Evolutionary conservation across 2,329 filamentous ascomycete genomes (phyloP), one percentile per base, ranked within the genome.

Genomic region (Eurotiales sp.): DNA sequence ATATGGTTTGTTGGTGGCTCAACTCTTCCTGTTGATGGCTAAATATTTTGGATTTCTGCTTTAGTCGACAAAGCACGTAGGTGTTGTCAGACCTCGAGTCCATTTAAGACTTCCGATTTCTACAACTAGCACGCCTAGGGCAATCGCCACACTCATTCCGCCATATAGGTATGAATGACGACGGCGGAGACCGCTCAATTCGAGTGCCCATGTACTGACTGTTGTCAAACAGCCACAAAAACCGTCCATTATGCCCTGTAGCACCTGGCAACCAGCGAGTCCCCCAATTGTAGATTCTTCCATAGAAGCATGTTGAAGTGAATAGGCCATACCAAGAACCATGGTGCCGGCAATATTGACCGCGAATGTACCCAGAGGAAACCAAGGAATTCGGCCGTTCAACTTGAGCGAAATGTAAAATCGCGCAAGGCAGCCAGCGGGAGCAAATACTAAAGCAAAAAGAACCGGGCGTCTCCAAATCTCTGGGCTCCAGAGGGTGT

Each of bases 351-450:
- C 78, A 8, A 66, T 59, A 1, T 73, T 66, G n/a, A 58, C 52
- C 0, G 81, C 74, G 61, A 88, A 90, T 0, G 88, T 90, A 5
- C 91, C 92, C 14, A 86, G 66, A 4, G 95, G 75, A 62, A 96
- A 96, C 23, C 87, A 89, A 0, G 74, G 71, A 61, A 96, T 96
- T 0, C 92, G 96, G 3, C 92, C 92, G 0, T 96, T 68, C 0
- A 91, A 91, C 58, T 96, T 96, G 0, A 78, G 72, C 0, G 82
- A 68, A 0, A 83, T 59, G 17, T 81, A 75, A 11, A 29, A 29
- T 11, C 25, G 25, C 11, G 25, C 25, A 29, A 29, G 25, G 25
- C 25, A 29, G 25, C 25, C 25, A 29, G 25, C 25, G 0, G 79
- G 73, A 61, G 96, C 96, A 14, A 96, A 78, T 19, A 74, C 68